A percentile compares a stretch with the other conserved stretches of the same genome.
Evolutionary conservation across 2,329 filamentous ascomycete genomes (phyloP).

Genomic region (Colletotrichum trifolii): DNA sequence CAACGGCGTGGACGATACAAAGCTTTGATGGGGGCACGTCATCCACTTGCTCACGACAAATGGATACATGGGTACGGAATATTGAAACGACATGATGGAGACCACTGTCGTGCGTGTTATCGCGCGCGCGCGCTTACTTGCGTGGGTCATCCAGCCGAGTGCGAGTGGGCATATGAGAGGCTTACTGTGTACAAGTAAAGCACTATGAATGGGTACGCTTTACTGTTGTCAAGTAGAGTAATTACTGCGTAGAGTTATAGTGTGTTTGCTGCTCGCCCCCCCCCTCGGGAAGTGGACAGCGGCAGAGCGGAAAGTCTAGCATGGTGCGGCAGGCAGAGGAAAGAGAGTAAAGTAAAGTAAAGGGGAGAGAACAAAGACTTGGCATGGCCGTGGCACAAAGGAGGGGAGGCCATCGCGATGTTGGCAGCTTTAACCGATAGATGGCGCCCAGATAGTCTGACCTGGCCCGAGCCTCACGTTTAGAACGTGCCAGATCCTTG

Average conservation of each 20-base stretch:
- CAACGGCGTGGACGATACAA: conserved; percentile 1
- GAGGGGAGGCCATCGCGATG: not conserved
- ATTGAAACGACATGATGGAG: conserved; percentile 20
- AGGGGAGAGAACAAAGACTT: not conserved
- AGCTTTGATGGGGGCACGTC: not conserved
- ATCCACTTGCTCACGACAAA: conserved; percentile 9
- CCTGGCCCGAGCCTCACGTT: conserved; percentile 21
- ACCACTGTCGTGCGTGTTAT: not conserved
- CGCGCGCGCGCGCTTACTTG: conserved; percentile 14
- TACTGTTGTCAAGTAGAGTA: too few relatives aligned
- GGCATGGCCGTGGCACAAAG: not conserved
- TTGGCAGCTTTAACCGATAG: conserved; percentile 32
- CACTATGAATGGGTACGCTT: conserved; percentile 1
- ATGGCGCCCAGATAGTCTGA: conserved; percentile 24
- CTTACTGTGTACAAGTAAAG: not conserved
- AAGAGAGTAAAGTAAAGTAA: conserved; percentile 5
- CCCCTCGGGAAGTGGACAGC: conserved; percentile 21
- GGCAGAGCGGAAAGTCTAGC: conserved; percentile 6
- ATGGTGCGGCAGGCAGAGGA: not conserved
- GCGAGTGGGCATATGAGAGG: conserved; percentile 12
- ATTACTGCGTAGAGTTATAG: too few relatives aligned
- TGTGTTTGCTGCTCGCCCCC: not conserved
- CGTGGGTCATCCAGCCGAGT: not conserved
- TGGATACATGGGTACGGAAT: not conserved
- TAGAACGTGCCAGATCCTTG: conserved; percentile 1